Evolutionary conservation across 1,284 basidiomycete species (phyloP).

Genomic region (Fistulinella staudtii): DNA sequence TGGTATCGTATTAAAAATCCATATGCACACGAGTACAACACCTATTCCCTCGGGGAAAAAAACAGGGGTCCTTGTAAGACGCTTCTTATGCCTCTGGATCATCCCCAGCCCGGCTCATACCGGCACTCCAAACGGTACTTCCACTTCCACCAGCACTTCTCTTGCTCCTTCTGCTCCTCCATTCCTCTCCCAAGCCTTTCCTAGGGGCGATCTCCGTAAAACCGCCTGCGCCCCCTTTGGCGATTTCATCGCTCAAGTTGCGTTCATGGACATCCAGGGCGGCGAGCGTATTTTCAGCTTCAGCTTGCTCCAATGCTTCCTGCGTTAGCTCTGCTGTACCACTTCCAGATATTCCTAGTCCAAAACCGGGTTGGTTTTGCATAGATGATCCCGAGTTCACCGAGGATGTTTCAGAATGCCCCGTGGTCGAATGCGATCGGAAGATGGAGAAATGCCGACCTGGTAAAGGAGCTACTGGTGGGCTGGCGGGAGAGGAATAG

Average conservation of each 20-base stretch:
- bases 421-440: slow-evolving; percentile 45
- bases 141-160: slow-evolving; percentile 61
- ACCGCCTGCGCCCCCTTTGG: slow-evolving; percentile 65
- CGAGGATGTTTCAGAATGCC: slow-evolving; percentile 48
- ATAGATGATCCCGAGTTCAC: slow-evolving; percentile 41
- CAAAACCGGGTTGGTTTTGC: slow-evolving; percentile 33
- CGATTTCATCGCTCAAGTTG: slow-evolving; percentile 66
- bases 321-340: slow-evolving; percentile 53
- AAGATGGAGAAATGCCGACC: slow-evolving; percentile 65
- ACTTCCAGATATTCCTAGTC: slow-evolving; percentile 38
- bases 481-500: slow-evolving; percentile 37
- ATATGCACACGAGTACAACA: slow-evolving; percentile 16
- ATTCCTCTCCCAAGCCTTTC: slow-evolving; percentile 42
- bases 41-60: slow-evolving; percentile 5
- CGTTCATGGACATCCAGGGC: slow-evolving; percentile 74
- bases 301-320: slow-evolving; percentile 70
- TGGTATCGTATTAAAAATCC: slow-evolving; percentile 24
- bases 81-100: slow-evolving; percentile 33
- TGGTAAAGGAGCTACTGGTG: slow-evolving; percentile 36
- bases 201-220: slow-evolving; percentile 70
- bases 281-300: slow-evolving; percentile 69
- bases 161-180: slow-evolving; percentile 54
- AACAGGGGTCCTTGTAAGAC: not conserved
- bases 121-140: slow-evolving; percentile 81
- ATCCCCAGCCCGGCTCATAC: slow-evolving; percentile 61